Percentiles rank a stretch among this genome's conserved stretches.
These are phyloP conservation scores for Cucurbita maxima DNA, from an alignment of 306 rosid species.

Conservation along the genomic window DNA sequence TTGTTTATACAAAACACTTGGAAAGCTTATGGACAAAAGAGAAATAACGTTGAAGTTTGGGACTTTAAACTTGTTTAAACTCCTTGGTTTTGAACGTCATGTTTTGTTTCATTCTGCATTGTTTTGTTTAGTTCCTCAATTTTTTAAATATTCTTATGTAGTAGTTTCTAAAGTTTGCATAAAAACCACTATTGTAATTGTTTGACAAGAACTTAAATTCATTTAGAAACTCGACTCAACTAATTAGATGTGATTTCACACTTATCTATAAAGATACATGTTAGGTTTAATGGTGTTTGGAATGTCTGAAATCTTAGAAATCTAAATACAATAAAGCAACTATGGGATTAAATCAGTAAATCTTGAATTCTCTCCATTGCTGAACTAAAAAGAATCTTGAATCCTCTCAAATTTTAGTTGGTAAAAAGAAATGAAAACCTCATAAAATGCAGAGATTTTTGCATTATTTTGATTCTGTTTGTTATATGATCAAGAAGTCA, in stretches of 20 bases:
- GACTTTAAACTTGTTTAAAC: background rate
- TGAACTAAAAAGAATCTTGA: background rate
- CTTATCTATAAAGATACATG: too few relatives aligned
- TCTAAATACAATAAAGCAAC: background rate
- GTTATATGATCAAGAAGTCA: background rate
- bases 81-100: background rate
- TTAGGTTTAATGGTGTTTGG: background rate
- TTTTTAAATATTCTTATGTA: background rate
- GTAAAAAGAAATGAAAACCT: background rate
- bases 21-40: background rate
- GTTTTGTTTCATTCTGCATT: background rate
- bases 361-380: background rate
- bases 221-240: too few relatives aligned
- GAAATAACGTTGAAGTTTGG: background rate
- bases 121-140: background rate
- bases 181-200: background rate
- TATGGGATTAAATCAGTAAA: background rate
- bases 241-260: too few relatives aligned
- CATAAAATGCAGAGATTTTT: background rate
- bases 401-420: background rate
- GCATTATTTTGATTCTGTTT: background rate
- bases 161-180: background rate
- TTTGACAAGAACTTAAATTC: too few relatives aligned
- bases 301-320: background rate
- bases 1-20: background rate